A percentile compares a stretch with the other conserved stretches of the same genome.
Conservation (phyloP, 768 basidiomycete genomes). For the Auricularia auricula-judae region DNA sequence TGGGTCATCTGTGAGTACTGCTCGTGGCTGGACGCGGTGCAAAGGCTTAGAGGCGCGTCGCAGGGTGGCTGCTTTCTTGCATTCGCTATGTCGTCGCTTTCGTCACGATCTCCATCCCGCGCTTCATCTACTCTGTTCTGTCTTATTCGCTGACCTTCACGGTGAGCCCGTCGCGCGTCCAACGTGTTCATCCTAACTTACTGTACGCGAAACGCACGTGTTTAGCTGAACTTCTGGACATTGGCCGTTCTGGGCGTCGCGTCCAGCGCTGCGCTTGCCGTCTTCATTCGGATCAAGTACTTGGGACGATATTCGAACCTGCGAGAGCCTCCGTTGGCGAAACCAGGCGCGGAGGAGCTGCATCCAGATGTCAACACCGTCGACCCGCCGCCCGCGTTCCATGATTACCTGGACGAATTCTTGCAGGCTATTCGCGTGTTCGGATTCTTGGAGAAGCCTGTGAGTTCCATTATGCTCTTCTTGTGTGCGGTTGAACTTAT, state of each 20-base stretch:
- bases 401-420: conserved; percentile 96
- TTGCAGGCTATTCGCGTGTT: conserved; percentile 93
- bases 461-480: conserved; percentile 23
- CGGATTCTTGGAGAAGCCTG: conserved; percentile 95
- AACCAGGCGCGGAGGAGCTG: conserved; percentile 74
- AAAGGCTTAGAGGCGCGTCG: conserved; percentile 7
- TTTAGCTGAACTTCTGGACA: conserved; percentile 85
- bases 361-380: conserved; percentile 82
- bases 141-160: conserved; percentile 87
- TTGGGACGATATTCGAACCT: conserved; percentile 66
- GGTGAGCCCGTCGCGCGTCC: conserved; percentile 28
- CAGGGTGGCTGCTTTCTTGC: conserved; percentile 81
- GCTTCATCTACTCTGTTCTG: conserved; percentile 62
- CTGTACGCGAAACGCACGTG: conserved; percentile 3
- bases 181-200: neutral
- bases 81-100: conserved; percentile 63
- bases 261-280: conserved; percentile 58
- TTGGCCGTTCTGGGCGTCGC: conserved; percentile 68
- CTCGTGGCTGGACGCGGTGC: conserved; percentile 2
- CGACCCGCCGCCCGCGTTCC: conserved; percentile 65
- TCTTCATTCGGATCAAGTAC: conserved; percentile 70
- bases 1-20: conserved; percentile 65
- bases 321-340: conserved; percentile 71
- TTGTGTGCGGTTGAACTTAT: neutral
- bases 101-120: conserved; percentile 72